Conservation (phyloP, 108 stramenopile genomes). For the Cylindrotheca fusiformis region DNA sequence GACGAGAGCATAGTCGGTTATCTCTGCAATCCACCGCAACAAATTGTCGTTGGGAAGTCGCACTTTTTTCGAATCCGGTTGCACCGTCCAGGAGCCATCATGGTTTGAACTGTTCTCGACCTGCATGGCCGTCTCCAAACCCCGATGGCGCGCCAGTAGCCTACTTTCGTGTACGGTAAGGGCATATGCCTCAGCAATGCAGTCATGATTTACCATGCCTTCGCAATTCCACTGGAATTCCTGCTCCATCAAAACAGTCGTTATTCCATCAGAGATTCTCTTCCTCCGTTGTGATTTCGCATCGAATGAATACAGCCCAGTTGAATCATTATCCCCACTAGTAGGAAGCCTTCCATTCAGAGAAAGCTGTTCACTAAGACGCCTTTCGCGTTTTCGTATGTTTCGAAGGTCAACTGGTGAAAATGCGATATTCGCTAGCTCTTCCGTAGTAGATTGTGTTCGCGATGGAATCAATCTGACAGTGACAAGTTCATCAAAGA, state of each 20-base stretch:
- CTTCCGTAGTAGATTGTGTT: background rate
- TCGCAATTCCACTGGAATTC: background rate
- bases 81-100: too few relatives aligned
- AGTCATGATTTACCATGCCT: background rate
- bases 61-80: too few relatives aligned
- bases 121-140: background rate
- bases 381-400: background rate
- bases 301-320: background rate
- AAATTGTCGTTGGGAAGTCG: too few relatives aligned
- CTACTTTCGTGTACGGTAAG: background rate
- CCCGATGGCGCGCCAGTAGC: background rate
- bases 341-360: background rate
- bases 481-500: too few relatives aligned
- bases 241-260: background rate
- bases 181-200: background rate
- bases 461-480: background rate
- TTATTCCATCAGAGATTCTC: background rate
- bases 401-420: background rate
- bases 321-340: background rate
- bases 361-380: background rate
- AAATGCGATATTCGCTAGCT: background rate
- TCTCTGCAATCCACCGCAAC: too few relatives aligned
- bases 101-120: background rate
- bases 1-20: too few relatives aligned
- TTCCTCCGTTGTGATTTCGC: background rate